Conservation (phyloP, 2,329 filamentous ascomycete species). For the Penicillium sp. region DNA sequence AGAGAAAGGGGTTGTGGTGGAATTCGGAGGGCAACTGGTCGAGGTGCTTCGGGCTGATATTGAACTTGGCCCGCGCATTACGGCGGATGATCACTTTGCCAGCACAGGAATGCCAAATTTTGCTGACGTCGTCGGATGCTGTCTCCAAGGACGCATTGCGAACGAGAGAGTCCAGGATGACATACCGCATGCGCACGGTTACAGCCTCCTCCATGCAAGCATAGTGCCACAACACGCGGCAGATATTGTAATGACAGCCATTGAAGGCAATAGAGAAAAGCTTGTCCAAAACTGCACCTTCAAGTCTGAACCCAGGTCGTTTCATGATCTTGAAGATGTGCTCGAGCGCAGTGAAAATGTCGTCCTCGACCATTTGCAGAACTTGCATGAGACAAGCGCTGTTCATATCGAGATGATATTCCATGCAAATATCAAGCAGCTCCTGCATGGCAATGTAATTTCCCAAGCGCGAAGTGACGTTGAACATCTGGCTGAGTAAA, state of each 20-base stretch:
- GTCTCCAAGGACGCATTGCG: constrained; percentile 23
- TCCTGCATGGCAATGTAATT: constrained; percentile 30
- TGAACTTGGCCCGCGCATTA: constrained; percentile 17
- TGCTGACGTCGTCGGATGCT: constrained; percentile 11
- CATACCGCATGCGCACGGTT: constrained; percentile 36
- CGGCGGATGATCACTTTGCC: constrained; percentile 40
- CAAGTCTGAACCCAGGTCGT: constrained; percentile 17
- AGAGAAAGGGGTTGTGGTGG: constrained; percentile 28
- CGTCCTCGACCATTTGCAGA: constrained; percentile 27
- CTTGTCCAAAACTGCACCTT: constrained; percentile 33
- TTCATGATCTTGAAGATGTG: constrained; percentile 27
- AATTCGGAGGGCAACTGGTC: constrained; percentile 29
- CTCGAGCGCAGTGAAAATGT: constrained; percentile 27
- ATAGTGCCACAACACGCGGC: constrained; percentile 51
- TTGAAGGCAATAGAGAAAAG: constrained; percentile 48
- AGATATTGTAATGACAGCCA: constrained; percentile 42
- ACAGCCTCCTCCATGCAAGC: constrained; percentile 44
- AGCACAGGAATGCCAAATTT: constrained; percentile 27
- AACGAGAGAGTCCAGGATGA: constrained; percentile 34
- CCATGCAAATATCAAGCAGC: constrained; percentile 35
- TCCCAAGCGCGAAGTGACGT: constrained; percentile 28
- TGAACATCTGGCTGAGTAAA: constrained; percentile 42
- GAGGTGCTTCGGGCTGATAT: constrained; percentile 3
- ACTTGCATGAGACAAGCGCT: constrained; percentile 32
- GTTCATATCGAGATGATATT: constrained; percentile 30